Percentiles rank a stretch among this genome's conserved stretches.
phyloP scores from a whole-genome alignment of 2,329 filamentous ascomycete species.

The Bipolaris bicolor region DNA sequence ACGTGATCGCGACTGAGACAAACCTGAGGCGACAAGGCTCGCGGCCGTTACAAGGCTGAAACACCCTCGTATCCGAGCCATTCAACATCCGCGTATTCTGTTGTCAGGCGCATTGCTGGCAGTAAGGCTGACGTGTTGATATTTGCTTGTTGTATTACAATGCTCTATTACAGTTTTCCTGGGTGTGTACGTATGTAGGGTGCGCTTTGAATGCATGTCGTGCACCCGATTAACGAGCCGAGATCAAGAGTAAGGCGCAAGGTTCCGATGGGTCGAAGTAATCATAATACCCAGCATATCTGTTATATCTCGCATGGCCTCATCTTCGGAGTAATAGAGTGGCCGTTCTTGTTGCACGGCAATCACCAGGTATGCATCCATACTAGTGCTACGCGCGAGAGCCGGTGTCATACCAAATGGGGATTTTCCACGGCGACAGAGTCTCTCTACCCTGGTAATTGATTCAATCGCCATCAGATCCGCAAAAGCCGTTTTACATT shows the following conservation, averaged over 20 bases:
- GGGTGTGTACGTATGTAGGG: background rate
- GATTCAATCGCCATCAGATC: no score
- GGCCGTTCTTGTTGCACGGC: background rate
- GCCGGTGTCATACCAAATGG: no score
- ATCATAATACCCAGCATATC: background rate
- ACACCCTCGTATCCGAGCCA: slow-evolving; percentile 5
- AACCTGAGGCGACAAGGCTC: slow-evolving; percentile 20
- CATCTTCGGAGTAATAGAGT: background rate
- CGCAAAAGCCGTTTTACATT: no score
- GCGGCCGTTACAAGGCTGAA: slow-evolving; percentile 20
- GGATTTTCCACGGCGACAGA: no score
- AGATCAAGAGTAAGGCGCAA: background rate
- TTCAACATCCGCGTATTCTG: background rate
- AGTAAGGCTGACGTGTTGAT: background rate
- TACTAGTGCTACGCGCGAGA: no score
- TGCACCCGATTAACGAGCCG: background rate
- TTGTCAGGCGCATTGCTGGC: no score
- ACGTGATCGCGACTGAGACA: slow-evolving; percentile 19
- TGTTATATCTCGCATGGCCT: background rate
- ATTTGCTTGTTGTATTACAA: background rate
- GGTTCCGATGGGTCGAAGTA: background rate
- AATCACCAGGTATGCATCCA: no score
- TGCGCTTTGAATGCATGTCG: no score
- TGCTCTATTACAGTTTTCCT: background rate
- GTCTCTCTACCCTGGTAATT: no score